phyloP scores from a whole-genome alignment of 2,329 filamentous ascomycete genomes.

The Pezicula radicicola region DNA sequence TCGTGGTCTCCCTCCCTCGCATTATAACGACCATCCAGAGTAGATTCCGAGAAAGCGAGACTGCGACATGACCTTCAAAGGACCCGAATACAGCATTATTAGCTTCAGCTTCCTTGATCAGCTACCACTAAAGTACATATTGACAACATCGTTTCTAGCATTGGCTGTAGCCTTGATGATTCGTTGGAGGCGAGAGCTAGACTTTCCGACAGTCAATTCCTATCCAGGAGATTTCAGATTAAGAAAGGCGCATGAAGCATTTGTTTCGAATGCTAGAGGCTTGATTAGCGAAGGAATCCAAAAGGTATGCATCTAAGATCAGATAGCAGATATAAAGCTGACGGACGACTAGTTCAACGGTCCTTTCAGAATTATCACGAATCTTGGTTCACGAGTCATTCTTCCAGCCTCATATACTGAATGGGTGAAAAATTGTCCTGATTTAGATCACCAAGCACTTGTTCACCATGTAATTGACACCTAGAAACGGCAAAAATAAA shows the following conservation, averaged over 20 bases:
- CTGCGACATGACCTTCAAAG: no score
- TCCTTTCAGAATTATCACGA: constrained; percentile 1
- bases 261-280: background rate
- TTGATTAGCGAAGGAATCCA: background rate
- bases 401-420: background rate
- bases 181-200: background rate
- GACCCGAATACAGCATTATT: no score
- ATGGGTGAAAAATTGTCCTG: background rate
- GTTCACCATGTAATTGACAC: background rate
- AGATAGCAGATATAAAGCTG: background rate
- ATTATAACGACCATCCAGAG: no score
- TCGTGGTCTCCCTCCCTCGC: no score
- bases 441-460: background rate
- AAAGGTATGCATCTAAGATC: background rate
- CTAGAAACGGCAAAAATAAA: background rate
- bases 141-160: no score
- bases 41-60: no score
- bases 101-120: no score
- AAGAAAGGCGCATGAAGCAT: background rate
- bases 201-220: background rate
- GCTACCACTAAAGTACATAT: no score
- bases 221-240: background rate
- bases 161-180: no score
- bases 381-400: background rate
- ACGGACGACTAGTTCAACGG: background rate